phyloP scores from a whole-genome alignment of 1,284 basidiomycete species.

The Tremellales sp. region DNA sequence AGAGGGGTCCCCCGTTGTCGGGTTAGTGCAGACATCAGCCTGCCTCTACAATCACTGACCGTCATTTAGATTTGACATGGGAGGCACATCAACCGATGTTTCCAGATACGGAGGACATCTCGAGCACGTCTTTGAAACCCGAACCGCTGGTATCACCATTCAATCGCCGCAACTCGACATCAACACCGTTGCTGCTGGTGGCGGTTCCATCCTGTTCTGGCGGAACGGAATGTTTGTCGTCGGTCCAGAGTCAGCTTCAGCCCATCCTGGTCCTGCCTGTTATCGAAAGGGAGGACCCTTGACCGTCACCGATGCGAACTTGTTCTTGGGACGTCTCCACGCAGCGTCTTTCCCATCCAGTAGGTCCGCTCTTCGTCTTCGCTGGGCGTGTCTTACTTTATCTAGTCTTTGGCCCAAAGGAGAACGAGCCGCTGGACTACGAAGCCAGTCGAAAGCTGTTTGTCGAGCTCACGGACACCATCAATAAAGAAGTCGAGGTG shows the following conservation, averaged over 20 bases:
- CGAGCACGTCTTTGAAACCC: slow-evolving; percentile 5
- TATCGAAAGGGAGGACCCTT: slow-evolving; percentile 40
- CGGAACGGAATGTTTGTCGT: slow-evolving; percentile 27
- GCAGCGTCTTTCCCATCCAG: slow-evolving; percentile 8
- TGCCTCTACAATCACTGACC: too few species aligned
- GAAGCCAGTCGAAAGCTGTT: slow-evolving; percentile 34
- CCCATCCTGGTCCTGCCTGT: slow-evolving; percentile 22
- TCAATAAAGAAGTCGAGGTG: slow-evolving; percentile 28
- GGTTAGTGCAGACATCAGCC: too few species aligned
- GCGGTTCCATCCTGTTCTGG: slow-evolving; percentile 38
- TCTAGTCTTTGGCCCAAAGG: slow-evolving; percentile 51
- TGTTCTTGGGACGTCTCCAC: slow-evolving; percentile 35
- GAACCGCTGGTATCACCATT: slow-evolving; percentile 7
- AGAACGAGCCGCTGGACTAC: slow-evolving; percentile 47
- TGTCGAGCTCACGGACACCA: slow-evolving; percentile 36
- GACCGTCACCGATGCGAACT: slow-evolving; percentile 43
- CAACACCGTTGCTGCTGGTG: slow-evolving; percentile 40
- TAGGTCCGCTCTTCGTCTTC: slow-evolving; percentile 29
- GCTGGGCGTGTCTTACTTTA: too few species aligned
- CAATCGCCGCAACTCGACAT: slow-evolving; percentile 9
- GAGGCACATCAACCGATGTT: slow-evolving; percentile 50
- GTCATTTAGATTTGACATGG: slow-evolving; percentile 13
- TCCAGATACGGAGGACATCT: slow-evolving; percentile 46
- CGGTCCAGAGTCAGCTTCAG: slow-evolving; percentile 8
- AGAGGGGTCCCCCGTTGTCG: slow-evolving; percentile 40